Evolutionary conservation across 169 alveolate species (phyloP).

Genomic region (Babesia ovis): DNA sequence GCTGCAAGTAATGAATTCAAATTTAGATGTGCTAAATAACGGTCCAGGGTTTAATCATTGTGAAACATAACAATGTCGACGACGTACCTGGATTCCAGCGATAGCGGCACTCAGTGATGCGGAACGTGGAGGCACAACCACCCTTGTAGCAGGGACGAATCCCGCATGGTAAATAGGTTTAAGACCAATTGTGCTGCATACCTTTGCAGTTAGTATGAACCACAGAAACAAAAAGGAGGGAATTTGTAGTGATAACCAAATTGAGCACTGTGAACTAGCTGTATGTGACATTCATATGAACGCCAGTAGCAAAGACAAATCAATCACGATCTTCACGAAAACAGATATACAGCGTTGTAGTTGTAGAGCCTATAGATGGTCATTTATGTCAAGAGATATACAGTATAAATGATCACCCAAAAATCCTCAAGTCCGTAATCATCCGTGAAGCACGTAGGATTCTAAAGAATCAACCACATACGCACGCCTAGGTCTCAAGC

Average conservation of each 20-base stretch:
- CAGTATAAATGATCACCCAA: no score
- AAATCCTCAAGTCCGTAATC: no score
- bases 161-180: not conserved
- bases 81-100: constrained; percentile 36
- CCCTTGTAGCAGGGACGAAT: not conserved
- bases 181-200: not conserved
- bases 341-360: no score
- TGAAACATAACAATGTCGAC: not conserved
- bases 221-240: not conserved
- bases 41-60: no score
- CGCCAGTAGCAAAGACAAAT: not conserved
- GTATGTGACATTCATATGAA: not conserved
- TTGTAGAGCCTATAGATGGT: no score
- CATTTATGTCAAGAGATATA: no score
- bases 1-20: constrained; percentile 17
- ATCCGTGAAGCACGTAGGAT: no score
- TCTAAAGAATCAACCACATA: no score
- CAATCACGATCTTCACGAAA: no score
- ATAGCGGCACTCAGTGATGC: constrained; percentile 18
- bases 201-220: not conserved
- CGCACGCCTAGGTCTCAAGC: no score
- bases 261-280: not conserved
- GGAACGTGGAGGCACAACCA: not conserved
- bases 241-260: not conserved
- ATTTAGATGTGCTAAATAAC: no score